Base-by-base conservation (phyloP, 306 rosid species). In the Malus domestica region DNA sequence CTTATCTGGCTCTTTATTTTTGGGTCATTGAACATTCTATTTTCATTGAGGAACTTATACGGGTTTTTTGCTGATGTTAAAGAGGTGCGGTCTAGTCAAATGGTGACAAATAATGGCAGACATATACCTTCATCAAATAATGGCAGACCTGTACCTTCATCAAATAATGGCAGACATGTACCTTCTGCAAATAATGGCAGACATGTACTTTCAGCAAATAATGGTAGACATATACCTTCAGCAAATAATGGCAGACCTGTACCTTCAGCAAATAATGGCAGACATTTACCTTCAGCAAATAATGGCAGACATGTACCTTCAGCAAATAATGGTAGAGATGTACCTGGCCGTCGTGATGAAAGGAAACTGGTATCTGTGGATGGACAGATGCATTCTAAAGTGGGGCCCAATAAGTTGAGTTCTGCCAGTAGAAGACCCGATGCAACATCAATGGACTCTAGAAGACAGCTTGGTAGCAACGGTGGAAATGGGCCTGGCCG, bases 401-500 rank as follows among this genome's bases (percentile, higher is more conserved):
- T 84, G n/a, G 87, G 77, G 57, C 77, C 86, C 42, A 81, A 79
- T 78, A 89, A 85, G 80, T 80, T 78, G 60, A 79, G 85, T 83
- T 84, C 90, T 80, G 51, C 83, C 51, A 72, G 84, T 80, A 85
- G 80, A 78, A 86, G 78, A 82, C 82, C 84, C 35, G 79, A 80
- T 79, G 75, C 68, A 60, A 65, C 78, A 65, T 62, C 77, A 1
- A 44, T 75, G 75, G 91, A 88, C 83, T 77, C 91, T 74, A 90
- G 89, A 82, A 90, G 68, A 74, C 96, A 84, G 58, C 89, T 89
- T 70, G 87, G 85, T 72, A 89, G 73, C 78, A 85, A 80, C 70
- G 82, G 54, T 27, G 93, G 83, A 67, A 88, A 69, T 82, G 93
- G 94, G 59, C 88, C 87, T 25, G 88, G 93, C 40, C 96, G 90